Evolutionary conservation across 2,329 filamentous ascomycete genomes (phyloP).

Genomic region (Nemania sp.): DNA sequence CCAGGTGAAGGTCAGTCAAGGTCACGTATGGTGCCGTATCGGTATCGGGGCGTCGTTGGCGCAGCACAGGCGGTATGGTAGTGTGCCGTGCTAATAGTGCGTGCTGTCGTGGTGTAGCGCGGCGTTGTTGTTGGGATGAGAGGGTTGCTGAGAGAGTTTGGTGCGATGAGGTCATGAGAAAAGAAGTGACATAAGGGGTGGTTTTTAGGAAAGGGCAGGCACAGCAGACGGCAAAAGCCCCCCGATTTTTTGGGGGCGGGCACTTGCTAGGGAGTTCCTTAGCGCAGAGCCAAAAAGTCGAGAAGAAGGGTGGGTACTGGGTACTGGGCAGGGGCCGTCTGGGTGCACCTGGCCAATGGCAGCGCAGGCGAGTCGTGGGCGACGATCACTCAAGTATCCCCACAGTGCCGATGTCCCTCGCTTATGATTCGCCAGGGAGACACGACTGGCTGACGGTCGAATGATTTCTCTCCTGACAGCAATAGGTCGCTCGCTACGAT

Average conservation of each 20-base stretch:
- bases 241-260: conserved; percentile 37
- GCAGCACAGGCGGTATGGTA: background rate
- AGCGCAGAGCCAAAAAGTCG: conserved; percentile 16
- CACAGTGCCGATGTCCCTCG: conserved; percentile 32
- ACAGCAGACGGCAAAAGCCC: conserved; percentile 44
- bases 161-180: conserved; percentile 46
- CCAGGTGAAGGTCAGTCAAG: no score
- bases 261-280: conserved; percentile 15
- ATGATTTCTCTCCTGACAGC: conserved; percentile 24
- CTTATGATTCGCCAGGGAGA: background rate
- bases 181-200: conserved; percentile 48
- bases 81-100: conserved; percentile 10
- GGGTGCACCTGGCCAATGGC: conserved; percentile 32
- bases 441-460: background rate
- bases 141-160: conserved; percentile 35
- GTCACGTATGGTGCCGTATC: no score
- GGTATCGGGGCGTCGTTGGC: conserved; percentile 14
- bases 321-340: conserved; percentile 19
- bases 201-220: conserved; percentile 43
- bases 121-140: conserved; percentile 26
- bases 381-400: conserved; percentile 38
- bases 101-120: conserved; percentile 7
- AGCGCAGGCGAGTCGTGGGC: conserved; percentile 35
- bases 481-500: no score
- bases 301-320: conserved; percentile 17